Evolutionary conservation across 805 yeast genomes (phyloP).

Genomic region (Candida endomychidarum): DNA sequence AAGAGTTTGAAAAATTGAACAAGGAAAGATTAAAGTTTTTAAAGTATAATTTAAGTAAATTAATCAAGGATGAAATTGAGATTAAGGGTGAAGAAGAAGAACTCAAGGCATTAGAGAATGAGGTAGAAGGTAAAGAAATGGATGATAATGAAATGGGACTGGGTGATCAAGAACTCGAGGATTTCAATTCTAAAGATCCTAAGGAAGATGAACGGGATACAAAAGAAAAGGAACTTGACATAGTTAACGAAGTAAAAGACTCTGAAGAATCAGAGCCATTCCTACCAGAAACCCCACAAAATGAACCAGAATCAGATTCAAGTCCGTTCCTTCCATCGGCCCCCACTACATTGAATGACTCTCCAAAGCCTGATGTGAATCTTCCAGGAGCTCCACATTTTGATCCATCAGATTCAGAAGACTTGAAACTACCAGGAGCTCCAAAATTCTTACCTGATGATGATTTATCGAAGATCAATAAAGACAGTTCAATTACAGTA

Average conservation of each 20-base stretch:
- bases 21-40: constrained; percentile 35
- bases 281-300: constrained; percentile 1
- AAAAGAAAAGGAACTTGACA: neutral
- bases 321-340: constrained; percentile 14
- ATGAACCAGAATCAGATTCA: too few species aligned
- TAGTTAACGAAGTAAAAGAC: too few species aligned
- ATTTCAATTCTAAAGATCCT: neutral
- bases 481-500: constrained; percentile 37
- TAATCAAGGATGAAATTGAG: constrained; percentile 38
- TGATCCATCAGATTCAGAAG: constrained; percentile 26
- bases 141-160: neutral
- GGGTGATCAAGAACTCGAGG: neutral
- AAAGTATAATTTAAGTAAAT: constrained; percentile 38
- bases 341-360: constrained; percentile 4
- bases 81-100: constrained; percentile 24
- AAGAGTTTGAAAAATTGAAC: constrained; percentile 25
- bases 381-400: constrained; percentile 43
- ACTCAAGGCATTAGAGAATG: constrained; percentile 16
- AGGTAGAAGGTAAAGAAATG: too few species aligned
- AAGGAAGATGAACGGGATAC: neutral
- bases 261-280: constrained; percentile 1
- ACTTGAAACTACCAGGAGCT: constrained; percentile 40
- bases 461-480: constrained; percentile 36
- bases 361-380: neutral
- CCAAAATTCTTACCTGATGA: constrained; percentile 43